Evolutionary conservation across 2,329 filamentous ascomycete species (phyloP).

Genomic region (Drechslerella dactyloides): DNA sequence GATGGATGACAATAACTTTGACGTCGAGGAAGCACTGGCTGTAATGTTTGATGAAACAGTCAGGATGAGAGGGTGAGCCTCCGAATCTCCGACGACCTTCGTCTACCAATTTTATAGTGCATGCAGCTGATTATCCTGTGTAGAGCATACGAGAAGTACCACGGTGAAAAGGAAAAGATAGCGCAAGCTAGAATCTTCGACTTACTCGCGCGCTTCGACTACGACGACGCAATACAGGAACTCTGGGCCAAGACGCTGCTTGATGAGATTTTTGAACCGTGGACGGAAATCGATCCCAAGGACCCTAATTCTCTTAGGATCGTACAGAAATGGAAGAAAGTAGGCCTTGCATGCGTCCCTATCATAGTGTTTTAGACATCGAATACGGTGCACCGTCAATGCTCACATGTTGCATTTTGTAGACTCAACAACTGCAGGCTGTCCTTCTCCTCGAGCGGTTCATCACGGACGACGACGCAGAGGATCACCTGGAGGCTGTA

Average conservation of each 20-base stretch:
- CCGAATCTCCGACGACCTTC: background rate
- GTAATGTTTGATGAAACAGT: constrained; percentile 52
- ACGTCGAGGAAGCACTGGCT: constrained; percentile 51
- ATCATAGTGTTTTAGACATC: background rate
- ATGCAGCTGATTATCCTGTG: background rate
- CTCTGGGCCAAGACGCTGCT: constrained; percentile 49
- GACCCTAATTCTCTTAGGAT: constrained; percentile 51
- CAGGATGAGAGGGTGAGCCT: constrained; percentile 14
- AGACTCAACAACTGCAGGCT: constrained; percentile 54
- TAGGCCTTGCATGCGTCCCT: constrained; percentile 6
- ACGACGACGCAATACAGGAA: constrained; percentile 48
- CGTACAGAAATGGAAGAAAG: constrained; percentile 54
- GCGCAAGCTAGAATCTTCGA: constrained; percentile 55
- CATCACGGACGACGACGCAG: constrained; percentile 50
- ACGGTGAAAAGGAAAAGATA: constrained; percentile 53
- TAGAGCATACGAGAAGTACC: constrained; percentile 52
- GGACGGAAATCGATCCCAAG: constrained; percentile 52
- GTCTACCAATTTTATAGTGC: background rate
- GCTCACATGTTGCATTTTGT: constrained; percentile 15
- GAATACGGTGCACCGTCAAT: background rate
- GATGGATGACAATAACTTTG: constrained; percentile 53
- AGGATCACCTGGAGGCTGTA: constrained; percentile 52
- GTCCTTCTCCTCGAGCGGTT: constrained; percentile 54
- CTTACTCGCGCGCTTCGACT: constrained; percentile 52
- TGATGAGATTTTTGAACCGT: constrained; percentile 52